Evolutionary conservation across 2,329 filamentous ascomycete genomes (phyloP).

Genomic region (Colletotrichum liriopes): DNA sequence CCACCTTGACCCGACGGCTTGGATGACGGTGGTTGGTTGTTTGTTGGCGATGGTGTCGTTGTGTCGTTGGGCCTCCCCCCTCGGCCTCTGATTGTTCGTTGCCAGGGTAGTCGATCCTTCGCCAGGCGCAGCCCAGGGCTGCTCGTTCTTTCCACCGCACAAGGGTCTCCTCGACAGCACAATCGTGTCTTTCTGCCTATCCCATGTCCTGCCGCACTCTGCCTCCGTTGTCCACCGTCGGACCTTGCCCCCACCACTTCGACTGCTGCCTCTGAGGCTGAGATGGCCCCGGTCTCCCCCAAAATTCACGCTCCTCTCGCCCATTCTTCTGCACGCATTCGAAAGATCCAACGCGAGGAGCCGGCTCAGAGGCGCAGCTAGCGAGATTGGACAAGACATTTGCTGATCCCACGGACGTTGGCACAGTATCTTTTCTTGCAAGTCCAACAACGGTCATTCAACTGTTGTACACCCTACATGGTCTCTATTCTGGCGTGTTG

Average conservation of each 20-base stretch:
- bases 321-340: not conserved
- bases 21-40: not conserved
- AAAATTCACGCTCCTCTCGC: not conserved
- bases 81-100: not conserved
- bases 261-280: not conserved
- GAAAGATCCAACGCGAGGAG: not conserved
- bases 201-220: not conserved
- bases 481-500: not conserved
- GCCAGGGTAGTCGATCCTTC: not conserved
- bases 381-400: not conserved
- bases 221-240: not conserved
- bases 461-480: not conserved
- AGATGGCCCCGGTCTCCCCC: not conserved
- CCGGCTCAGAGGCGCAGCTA: not conserved
- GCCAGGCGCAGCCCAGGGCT: not conserved
- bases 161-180: not conserved
- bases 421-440: not conserved
- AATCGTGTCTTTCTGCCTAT: not conserved
- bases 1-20: not conserved
- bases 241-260: not conserved
- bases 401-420: not conserved
- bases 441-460: not conserved
- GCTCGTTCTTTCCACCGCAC: not conserved
- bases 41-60: not conserved
- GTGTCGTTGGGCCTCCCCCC: not conserved